phyloP scores from a whole-genome alignment of 2,329 filamentous ascomycete species.

The Neocucurbitaria cava region DNA sequence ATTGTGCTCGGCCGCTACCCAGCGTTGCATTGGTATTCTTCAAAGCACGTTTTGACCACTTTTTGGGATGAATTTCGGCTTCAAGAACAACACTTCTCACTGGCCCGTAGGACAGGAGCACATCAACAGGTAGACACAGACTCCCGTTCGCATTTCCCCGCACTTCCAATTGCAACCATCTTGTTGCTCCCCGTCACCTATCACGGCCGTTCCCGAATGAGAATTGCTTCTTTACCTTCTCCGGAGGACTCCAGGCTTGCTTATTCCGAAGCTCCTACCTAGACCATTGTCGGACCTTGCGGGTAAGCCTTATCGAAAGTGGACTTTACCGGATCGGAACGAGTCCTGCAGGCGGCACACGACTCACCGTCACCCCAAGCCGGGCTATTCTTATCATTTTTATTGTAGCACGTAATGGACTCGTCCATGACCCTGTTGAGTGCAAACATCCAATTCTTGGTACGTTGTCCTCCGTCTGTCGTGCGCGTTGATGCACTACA shows the following conservation, averaged over 20 bases:
- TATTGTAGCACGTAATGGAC: constrained; percentile 48
- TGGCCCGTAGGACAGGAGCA: constrained; percentile 56
- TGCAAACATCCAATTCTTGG: constrained; percentile 58
- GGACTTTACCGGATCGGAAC: constrained; percentile 27
- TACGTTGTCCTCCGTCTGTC: constrained; percentile 44
- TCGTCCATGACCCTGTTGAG: constrained; percentile 55
- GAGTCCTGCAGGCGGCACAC: constrained; percentile 40
- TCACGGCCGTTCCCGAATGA: constrained; percentile 19
- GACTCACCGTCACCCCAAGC: constrained; percentile 32
- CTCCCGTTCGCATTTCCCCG: constrained; percentile 20
- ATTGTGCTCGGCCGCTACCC: constrained; percentile 12
- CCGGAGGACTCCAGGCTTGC: constrained; percentile 33
- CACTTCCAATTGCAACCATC: constrained; percentile 16
- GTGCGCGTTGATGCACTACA: constrained; percentile 28
- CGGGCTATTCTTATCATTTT: constrained; percentile 42
- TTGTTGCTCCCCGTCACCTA: constrained; percentile 6
- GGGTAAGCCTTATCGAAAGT: constrained; percentile 36
- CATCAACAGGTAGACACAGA: constrained; percentile 47
- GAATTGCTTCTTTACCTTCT: constrained; percentile 34
- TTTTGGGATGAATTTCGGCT: constrained; percentile 50
- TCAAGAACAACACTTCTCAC: constrained; percentile 51
- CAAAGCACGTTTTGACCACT: not conserved
- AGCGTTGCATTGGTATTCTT: constrained; percentile 1
- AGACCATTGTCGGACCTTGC: constrained; percentile 27
- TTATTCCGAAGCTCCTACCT: constrained; percentile 33